Conservation (phyloP, 805 yeast species). For the Wickerhamomyces chaumierensis region DNA sequence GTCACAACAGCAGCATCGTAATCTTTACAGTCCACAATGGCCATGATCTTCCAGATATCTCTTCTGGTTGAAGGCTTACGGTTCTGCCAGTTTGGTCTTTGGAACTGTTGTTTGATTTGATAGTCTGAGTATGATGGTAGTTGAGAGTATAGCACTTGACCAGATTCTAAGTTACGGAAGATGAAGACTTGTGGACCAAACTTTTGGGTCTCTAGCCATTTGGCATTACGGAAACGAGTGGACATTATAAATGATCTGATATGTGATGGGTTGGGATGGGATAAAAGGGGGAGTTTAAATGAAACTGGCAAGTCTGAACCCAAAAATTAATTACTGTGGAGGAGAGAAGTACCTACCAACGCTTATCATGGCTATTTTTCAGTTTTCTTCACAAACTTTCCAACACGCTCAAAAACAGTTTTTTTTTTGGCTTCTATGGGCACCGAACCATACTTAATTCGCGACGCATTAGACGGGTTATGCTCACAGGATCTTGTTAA, state of each 20-base stretch:
- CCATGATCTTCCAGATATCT: constrained; percentile 87
- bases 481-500: too few species aligned
- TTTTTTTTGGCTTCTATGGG: too few species aligned
- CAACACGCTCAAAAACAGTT: too few species aligned
- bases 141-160: constrained; percentile 85
- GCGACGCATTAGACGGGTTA: too few species aligned
- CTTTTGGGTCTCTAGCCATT: constrained; percentile 46
- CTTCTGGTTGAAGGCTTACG: constrained; percentile 67
- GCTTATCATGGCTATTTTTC: not conserved
- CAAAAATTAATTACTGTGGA: too few species aligned
- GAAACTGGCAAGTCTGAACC: too few species aligned
- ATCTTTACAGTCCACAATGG: constrained; percentile 57
- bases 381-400: too few species aligned
- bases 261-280: not conserved
- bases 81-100: constrained; percentile 84
- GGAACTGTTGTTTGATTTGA: constrained; percentile 46
- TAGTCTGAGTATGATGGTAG: constrained; percentile 46
- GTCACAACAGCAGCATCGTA: constrained; percentile 62
- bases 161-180: constrained; percentile 77
- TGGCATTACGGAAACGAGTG: constrained; percentile 38
- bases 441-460: too few species aligned
- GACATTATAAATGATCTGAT: constrained; percentile 7
- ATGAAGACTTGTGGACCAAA: constrained; percentile 77
- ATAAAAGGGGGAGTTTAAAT: too few species aligned
- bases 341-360: too few species aligned